Conservation (phyloP, 1,284 basidiomycete species). For the Fomes fomentarius region DNA sequence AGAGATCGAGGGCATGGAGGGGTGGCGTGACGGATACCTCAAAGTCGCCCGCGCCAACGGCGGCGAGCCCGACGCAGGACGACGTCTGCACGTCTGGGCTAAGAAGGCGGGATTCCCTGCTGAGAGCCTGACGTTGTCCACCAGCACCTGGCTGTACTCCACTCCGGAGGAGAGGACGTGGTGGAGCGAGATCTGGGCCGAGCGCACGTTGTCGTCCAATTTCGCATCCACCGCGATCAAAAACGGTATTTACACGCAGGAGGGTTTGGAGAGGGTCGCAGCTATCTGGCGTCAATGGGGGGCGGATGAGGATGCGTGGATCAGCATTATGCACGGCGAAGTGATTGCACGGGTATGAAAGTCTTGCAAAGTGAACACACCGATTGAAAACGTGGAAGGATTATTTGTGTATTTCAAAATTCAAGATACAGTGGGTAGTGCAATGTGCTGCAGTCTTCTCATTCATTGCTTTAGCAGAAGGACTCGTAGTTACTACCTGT, state of each 20-base stretch:
- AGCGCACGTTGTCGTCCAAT: slow-evolving; percentile 35
- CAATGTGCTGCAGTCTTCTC: too few species aligned
- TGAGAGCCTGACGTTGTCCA: slow-evolving; percentile 29
- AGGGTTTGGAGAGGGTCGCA: slow-evolving; percentile 30
- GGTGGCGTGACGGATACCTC: slow-evolving; percentile 30
- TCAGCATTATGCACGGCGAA: slow-evolving; percentile 39
- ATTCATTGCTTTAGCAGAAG: too few species aligned
- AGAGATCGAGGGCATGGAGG: slow-evolving; percentile 29
- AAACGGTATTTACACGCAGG: slow-evolving; percentile 32
- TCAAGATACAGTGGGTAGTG: too few species aligned
- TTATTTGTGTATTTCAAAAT: too few species aligned
- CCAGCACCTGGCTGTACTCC: slow-evolving; percentile 39
- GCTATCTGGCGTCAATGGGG: slow-evolving; percentile 37
- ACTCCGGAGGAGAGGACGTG: slow-evolving; percentile 38
- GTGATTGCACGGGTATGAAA: slow-evolving; percentile 25
- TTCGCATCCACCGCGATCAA: slow-evolving; percentile 35
- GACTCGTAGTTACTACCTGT: too few species aligned
- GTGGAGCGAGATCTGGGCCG: slow-evolving; percentile 40
- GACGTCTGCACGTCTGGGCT: slow-evolving; percentile 35
- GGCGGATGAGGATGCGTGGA: slow-evolving; percentile 39
- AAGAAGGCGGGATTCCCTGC: slow-evolving; percentile 34
- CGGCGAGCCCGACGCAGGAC: slow-evolving; percentile 35
- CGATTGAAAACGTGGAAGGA: too few species aligned
- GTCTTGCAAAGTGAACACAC: neutral
- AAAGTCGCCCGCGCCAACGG: slow-evolving; percentile 33